phyloP scores from a whole-genome alignment of 768 basidiomycete genomes.

The Termitomyces sp. region DNA sequence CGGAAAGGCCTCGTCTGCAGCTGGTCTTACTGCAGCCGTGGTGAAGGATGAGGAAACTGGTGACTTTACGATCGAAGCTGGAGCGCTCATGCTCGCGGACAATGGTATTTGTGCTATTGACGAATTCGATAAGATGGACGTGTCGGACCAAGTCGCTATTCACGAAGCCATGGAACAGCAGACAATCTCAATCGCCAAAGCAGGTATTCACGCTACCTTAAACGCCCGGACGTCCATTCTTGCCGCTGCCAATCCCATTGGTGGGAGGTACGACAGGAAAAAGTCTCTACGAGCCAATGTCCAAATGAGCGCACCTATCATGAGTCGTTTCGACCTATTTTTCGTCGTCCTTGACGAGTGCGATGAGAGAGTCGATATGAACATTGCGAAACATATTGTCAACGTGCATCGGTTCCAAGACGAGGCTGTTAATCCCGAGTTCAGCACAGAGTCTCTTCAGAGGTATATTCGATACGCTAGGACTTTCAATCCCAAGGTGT shows the following conservation, averaged over 20 bases:
- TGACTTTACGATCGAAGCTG: constrained; percentile 99
- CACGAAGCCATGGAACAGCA: constrained; percentile 99
- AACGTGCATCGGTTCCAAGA: constrained; percentile 96
- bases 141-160: constrained; percentile 96
- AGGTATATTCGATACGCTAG: constrained; percentile 95
- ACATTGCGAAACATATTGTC: constrained; percentile 95
- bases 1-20: constrained; percentile 98
- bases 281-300: constrained; percentile 88
- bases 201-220: constrained; percentile 96
- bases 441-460: constrained; percentile 94
- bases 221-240: constrained; percentile 97
- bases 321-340: constrained; percentile 98
- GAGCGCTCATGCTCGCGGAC: constrained; percentile 98
- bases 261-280: constrained; percentile 94
- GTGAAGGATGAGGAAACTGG: constrained; percentile 99
- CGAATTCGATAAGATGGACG: constrained; percentile 99
- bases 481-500: constrained; percentile 95
- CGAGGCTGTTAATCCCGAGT: constrained; percentile 93
- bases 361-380: constrained; percentile 85
- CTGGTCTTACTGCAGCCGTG: constrained; percentile 97
- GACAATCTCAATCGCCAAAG: constrained; percentile 98
- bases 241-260: constrained; percentile 97
- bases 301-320: constrained; percentile 97
- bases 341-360: constrained; percentile 98
- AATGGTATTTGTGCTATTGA: constrained; percentile 99